A percentile compares a stretch with the other conserved stretches of the same genome.
Evolutionary conservation across 1,284 basidiomycete genomes (phyloP).

Genomic region (Golubevia pallescens): DNA sequence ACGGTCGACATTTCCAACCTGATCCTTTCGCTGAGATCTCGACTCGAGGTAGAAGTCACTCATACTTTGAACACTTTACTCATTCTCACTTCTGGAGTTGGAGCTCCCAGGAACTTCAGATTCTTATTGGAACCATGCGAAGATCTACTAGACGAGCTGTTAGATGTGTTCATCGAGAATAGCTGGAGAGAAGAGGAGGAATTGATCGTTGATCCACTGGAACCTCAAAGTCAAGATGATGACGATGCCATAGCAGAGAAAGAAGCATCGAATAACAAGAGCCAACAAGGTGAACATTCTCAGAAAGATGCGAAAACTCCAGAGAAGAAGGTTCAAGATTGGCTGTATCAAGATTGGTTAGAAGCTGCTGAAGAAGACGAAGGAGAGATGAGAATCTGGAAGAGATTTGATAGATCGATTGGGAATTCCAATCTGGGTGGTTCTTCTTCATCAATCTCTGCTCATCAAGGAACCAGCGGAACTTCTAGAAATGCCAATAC

Average conservation of each 20-base stretch:
- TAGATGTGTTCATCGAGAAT: slow-evolving; percentile 48
- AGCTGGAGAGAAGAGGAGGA: slow-evolving; percentile 15
- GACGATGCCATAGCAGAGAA: slow-evolving; percentile 2
- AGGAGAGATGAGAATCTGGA: slow-evolving; percentile 37
- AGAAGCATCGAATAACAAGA: neutral
- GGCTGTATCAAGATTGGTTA: slow-evolving; percentile 44
- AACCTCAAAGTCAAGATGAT: slow-evolving; percentile 2
- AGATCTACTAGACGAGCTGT: slow-evolving; percentile 53
- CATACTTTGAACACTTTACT: slow-evolving; percentile 58
- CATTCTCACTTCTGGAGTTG: slow-evolving; percentile 47
- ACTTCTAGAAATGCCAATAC: slow-evolving; percentile 10
- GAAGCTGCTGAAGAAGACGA: slow-evolving; percentile 46
- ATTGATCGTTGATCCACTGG: neutral
- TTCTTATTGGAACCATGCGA: slow-evolving; percentile 46
- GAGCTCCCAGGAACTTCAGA: slow-evolving; percentile 34
- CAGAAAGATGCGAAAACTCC: neutral
- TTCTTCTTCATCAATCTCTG: slow-evolving; percentile 18
- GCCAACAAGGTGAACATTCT: neutral
- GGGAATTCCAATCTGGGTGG: slow-evolving; percentile 13
- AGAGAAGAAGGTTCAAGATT: neutral
- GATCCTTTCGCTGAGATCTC: slow-evolving; percentile 52
- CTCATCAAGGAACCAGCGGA: slow-evolving; percentile 15
- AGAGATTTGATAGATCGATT: slow-evolving; percentile 8
- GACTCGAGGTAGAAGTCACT: slow-evolving; percentile 47
- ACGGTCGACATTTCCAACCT: slow-evolving; percentile 48